Conservation (phyloP, 116 monocot species). For the Phalaenopsis hybrid region DNA sequence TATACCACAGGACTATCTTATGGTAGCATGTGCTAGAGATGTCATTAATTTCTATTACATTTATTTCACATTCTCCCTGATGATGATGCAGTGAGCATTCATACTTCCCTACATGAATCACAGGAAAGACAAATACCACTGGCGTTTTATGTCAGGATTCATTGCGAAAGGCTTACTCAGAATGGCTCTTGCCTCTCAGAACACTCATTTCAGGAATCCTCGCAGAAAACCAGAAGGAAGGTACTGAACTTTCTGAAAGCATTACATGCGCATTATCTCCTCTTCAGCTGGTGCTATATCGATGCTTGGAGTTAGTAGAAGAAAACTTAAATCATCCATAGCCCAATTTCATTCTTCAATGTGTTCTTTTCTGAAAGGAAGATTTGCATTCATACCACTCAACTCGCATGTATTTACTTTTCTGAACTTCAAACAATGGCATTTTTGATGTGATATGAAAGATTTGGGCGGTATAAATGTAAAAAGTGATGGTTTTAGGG, state of each 20-base stretch:
- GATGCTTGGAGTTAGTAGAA: conserved; percentile 80
- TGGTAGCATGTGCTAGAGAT: too few species aligned
- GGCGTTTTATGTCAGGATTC: conserved; percentile 27
- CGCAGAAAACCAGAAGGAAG: conserved; percentile 33
- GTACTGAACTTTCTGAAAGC: conserved; percentile 23
- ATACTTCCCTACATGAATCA: background rate
- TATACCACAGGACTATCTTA: too few species aligned
- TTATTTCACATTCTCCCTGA: too few species aligned
- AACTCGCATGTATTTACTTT: too few species aligned
- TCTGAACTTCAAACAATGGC: too few species aligned
- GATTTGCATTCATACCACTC: too few species aligned
- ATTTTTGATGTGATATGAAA: too few species aligned
- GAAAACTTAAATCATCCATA: conserved; percentile 12
- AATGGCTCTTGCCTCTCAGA: conserved; percentile 81
- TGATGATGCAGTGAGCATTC: too few species aligned
- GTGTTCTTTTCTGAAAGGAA: too few species aligned
- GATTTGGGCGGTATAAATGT: too few species aligned
- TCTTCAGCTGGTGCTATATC: conserved; percentile 65
- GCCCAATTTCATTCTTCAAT: background rate
- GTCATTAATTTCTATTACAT: too few species aligned
- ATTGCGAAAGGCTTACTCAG: conserved; percentile 48
- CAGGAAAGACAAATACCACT: conserved; percentile 45
- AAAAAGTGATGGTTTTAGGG: too few species aligned
- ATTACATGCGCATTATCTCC: conserved; percentile 58
- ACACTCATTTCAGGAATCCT: conserved; percentile 43